A percentile compares a stretch with the other conserved stretches of the same genome.
Evolutionary conservation across 2,329 filamentous ascomycete genomes (phyloP).

Genomic region (Fusarium sacchari): DNA sequence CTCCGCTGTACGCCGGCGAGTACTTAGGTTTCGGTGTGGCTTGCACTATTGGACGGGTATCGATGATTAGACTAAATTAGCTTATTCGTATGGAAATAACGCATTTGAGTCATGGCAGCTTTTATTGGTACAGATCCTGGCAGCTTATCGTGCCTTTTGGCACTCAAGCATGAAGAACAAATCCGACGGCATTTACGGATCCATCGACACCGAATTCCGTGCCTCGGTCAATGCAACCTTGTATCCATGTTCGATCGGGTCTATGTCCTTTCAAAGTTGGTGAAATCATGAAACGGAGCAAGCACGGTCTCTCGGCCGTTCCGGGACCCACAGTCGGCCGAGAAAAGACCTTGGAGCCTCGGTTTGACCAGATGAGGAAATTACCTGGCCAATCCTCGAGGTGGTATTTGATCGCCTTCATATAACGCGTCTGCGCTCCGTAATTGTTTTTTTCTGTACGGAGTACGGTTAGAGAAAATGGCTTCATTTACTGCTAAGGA

Average conservation of each 20-base stretch:
- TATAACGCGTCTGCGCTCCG: slow-evolving; percentile 5
- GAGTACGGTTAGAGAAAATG: slow-evolving; percentile 11
- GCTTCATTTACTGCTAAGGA: slow-evolving; percentile 49
- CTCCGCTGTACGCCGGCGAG: slow-evolving; percentile 6
- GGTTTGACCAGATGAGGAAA: slow-evolving; percentile 17
- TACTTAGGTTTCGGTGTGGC: background rate
- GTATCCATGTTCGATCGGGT: slow-evolving; percentile 6
- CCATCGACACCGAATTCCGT: slow-evolving; percentile 11
- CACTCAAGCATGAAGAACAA: background rate
- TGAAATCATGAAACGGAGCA: slow-evolving; percentile 2
- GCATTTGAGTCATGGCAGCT: background rate
- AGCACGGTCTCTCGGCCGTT: slow-evolving; percentile 21
- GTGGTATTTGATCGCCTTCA: slow-evolving; percentile 17
- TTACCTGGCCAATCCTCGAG: background rate
- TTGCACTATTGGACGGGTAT: background rate
- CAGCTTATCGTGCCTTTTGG: background rate
- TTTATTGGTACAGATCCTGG: background rate
- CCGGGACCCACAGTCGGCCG: slow-evolving; percentile 38
- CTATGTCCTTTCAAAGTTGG: slow-evolving; percentile 4
- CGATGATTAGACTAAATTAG: background rate
- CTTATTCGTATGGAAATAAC: background rate
- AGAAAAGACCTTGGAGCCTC: slow-evolving; percentile 35
- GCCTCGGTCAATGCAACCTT: slow-evolving; percentile 15
- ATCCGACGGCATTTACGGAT: background rate
- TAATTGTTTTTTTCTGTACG: background rate